Evolutionary conservation across 176 grass and related monocot genomes (phyloP).

Genomic region (Bothriochloa decipiens): DNA sequence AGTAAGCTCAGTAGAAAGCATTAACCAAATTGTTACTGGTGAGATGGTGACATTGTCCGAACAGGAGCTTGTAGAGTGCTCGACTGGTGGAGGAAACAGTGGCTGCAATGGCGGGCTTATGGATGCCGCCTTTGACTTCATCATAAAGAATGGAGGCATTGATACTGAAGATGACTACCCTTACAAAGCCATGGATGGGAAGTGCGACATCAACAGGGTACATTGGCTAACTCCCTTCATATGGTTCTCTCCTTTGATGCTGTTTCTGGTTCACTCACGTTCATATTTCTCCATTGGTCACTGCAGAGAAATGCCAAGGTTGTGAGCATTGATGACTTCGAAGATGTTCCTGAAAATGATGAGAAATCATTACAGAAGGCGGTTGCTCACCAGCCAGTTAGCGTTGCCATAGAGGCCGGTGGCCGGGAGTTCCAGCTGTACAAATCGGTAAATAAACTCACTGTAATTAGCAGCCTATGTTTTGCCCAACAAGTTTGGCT

Average conservation of each 20-base stretch:
- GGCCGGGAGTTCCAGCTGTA: slow-evolving; percentile 80
- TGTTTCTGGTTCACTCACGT: background rate
- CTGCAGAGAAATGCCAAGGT: slow-evolving; percentile 77
- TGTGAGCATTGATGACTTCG: slow-evolving; percentile 77
- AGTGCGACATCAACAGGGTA: slow-evolving; percentile 76
- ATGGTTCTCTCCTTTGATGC: background rate
- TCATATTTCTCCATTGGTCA: background rate
- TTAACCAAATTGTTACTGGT: slow-evolving; percentile 92
- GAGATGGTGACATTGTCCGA: slow-evolving; percentile 71
- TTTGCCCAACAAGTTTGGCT: background rate
- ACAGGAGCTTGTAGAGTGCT: slow-evolving; percentile 87
- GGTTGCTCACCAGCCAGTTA: slow-evolving; percentile 84
- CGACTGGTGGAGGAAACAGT: slow-evolving; percentile 53
- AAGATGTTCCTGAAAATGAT: slow-evolving; percentile 83
- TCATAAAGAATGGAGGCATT: slow-evolving; percentile 81
- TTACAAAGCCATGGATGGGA: slow-evolving; percentile 66
- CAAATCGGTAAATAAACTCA: slow-evolving; percentile 52
- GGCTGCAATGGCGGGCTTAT: slow-evolving; percentile 92
- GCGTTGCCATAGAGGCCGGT: slow-evolving; percentile 88
- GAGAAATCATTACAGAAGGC: slow-evolving; percentile 85
- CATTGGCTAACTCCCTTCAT: background rate
- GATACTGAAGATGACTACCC: slow-evolving; percentile 91
- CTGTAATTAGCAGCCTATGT: background rate
- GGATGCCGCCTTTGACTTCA: slow-evolving; percentile 82
- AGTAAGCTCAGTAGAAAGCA: slow-evolving; percentile 72